Base-by-base conservation (phyloP, 2,329 filamentous ascomycete species). In the Chalaropsis thielavioides region DNA sequence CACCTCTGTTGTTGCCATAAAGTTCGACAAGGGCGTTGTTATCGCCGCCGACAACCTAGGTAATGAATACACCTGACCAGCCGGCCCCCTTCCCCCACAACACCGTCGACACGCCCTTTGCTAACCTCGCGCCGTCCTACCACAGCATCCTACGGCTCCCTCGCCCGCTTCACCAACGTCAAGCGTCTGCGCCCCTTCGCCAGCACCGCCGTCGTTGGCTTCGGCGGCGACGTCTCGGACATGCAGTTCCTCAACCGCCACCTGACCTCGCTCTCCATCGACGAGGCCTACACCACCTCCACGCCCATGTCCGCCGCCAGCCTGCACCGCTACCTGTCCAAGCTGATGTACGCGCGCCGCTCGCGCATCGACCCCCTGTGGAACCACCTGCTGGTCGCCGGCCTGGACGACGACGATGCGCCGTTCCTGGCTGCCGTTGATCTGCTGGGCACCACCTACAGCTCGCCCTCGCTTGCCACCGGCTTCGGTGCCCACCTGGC, bases 171-270 rank as follows among this genome's bases (percentile, higher is more conserved):
- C 82, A 92, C 89, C 72, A 89, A 96, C 75, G 90, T 97, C 74
- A 95, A 96, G 79, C 92, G 94, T 73, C 87, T 99, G 70, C 90
- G 90, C 71, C 83, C 85, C 71, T 97, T 97, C 77, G 90, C 91
- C 77, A 81, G 86, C 69, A 84, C 86, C 69, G 86, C 90, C 38
- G 83, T 97, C 67, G 82, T 99, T 73, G 94, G 94, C 72, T 95
- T 97, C 78, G 90, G 91, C 75, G 94, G 94, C 75, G 94, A 99
- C 79, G 87, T 99, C 71, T 95, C 90, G 69, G 94, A 99, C 80
- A 97, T 99, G 94, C 94, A 99, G 80, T 95, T 95, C 80, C 85
- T 99, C 70, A 89, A 96, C 83, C 87, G 94, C 71, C 85, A 96
- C 72, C 87, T 99, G 71, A 87, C 83, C 73, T 88, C 89, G 68